These are phyloP conservation scores for Arctium minus DNA, from an alignment of 129 eudicot species.

Conservation along the genomic window DNA sequence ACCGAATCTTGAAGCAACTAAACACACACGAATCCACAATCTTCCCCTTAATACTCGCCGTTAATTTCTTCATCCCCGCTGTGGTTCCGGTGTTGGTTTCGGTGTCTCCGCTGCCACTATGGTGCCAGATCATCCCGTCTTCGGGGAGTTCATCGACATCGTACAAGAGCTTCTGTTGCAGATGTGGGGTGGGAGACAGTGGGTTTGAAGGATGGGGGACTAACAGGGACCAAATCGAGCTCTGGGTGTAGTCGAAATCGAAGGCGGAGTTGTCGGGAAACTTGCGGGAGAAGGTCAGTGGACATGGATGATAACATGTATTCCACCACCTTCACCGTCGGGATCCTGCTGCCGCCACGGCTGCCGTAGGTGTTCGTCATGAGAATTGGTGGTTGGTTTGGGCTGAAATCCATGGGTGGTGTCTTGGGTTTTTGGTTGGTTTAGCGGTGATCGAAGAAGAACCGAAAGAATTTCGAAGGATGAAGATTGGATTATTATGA, in stretches of 20 bases:
- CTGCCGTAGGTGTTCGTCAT: background rate
- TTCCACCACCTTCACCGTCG: conserved; percentile 54
- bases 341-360: background rate
- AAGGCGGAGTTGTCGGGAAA: conserved; percentile 91
- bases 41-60: conserved; percentile 31
- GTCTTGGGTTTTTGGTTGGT: background rate
- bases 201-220: conserved; percentile 44
- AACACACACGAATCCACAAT: conserved; percentile 29
- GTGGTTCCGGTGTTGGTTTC: background rate
- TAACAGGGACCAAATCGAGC: conserved; percentile 92
- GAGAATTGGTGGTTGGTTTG: background rate
- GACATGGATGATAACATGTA: conserved; percentile 68
- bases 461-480: no score
- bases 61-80: conserved; percentile 23
- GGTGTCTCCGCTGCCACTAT: background rate
- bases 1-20: conserved; percentile 22
- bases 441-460: no score
- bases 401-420: conserved; percentile 19
- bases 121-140: background rate
- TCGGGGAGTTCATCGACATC: conserved; percentile 9
- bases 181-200: conserved; percentile 2
- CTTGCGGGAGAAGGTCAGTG: conserved; percentile 52
- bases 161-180: conserved; percentile 40
- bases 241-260: conserved; percentile 89
- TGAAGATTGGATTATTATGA: no score